Base-by-base conservation (phyloP, 2,329 filamentous ascomycete species). In the Penicillium sp. region DNA sequence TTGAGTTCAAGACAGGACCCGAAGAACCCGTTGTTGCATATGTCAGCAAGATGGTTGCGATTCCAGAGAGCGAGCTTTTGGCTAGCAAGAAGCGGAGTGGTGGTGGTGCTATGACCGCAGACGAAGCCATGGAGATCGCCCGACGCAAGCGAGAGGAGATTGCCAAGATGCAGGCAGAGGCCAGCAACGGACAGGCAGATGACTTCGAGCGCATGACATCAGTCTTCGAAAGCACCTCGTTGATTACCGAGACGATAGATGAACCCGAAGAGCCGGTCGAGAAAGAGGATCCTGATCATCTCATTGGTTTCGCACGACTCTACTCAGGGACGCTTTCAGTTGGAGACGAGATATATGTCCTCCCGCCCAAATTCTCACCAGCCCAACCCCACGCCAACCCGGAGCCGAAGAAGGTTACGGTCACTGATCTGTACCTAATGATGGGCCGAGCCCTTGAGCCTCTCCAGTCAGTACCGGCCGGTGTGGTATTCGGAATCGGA, bases 41-140 rank as follows among this genome's bases (percentile, higher is more conserved):
- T 58, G 88, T 99, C 53, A 97, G 92, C 73, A 99, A 99, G 69
- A 96, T 99, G 90, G 88, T 97, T 1, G 93, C 93, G 0, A 80
- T 99, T 11, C 92, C 90, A 0, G 89, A 95, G 64, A 96, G 89
- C 69, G 92, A 99, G 61, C 76, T 99, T 4, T 88, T 89, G 0
- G 82, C 92, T 44, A 95, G 95, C 68, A 70, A 69, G 18, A 95
- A 87, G 69, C 80, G 89, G 38, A 79, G 83, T 13, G 85, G 86
- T 12, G 85, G 86, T 0, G 83, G 73, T 16, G 73, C 84, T 36
- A 79, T 97, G 63, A 95, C 82, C 33, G 87, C 89, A 1, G 93
- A 95, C 55, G 93, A 97, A 71, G 93, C 93, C 3, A 78, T 88
- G 57, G 91, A 96, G 55, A 73, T 96, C 50, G 93, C 88, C 0